Percentiles rank a stretch among this genome's conserved stretches.
phyloP scores from a whole-genome alignment of 2,329 filamentous ascomycete genomes.

The Mycosphaerella sp. region DNA sequence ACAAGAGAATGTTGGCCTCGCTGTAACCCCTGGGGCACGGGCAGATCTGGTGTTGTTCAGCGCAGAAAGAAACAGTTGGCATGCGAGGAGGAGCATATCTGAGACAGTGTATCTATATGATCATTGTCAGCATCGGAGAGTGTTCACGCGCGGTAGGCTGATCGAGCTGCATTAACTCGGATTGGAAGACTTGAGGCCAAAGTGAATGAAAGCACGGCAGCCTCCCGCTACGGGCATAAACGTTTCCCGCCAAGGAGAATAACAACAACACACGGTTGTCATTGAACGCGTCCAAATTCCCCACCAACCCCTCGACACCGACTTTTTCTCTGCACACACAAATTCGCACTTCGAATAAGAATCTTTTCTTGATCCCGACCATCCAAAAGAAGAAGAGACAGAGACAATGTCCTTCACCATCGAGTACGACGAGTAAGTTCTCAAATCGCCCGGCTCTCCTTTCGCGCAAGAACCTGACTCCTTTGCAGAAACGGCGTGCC shows the following conservation, averaged over 20 bases:
- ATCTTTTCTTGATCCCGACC: neutral
- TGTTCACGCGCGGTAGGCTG: conserved; percentile 13
- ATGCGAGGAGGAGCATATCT: conserved; percentile 37
- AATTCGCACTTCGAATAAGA: neutral
- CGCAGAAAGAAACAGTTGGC: conserved; percentile 34
- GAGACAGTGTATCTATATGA: conserved; percentile 43
- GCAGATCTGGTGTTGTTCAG: conserved; percentile 43
- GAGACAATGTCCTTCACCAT: conserved; percentile 16
- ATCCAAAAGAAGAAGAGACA: neutral
- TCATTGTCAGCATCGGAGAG: conserved; percentile 26
- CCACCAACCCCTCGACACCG: neutral
- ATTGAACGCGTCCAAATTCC: neutral
- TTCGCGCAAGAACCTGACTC: conserved; percentile 1
- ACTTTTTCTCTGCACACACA: conserved; percentile 3
- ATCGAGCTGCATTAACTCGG: neutral
- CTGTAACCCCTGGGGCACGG: conserved; percentile 33
- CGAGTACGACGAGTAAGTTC: conserved; percentile 15
- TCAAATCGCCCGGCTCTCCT: neutral
- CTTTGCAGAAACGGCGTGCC: conserved; percentile 16
- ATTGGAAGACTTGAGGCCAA: neutral
- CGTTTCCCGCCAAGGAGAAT: conserved; percentile 13
- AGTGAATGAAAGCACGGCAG: neutral
- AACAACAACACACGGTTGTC: conserved; percentile 8
- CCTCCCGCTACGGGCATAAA: neutral
- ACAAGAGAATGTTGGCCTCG: conserved; percentile 25